phyloP scores from a whole-genome alignment of 768 basidiomycete species.

The Coprinellus aureogranulatus region DNA sequence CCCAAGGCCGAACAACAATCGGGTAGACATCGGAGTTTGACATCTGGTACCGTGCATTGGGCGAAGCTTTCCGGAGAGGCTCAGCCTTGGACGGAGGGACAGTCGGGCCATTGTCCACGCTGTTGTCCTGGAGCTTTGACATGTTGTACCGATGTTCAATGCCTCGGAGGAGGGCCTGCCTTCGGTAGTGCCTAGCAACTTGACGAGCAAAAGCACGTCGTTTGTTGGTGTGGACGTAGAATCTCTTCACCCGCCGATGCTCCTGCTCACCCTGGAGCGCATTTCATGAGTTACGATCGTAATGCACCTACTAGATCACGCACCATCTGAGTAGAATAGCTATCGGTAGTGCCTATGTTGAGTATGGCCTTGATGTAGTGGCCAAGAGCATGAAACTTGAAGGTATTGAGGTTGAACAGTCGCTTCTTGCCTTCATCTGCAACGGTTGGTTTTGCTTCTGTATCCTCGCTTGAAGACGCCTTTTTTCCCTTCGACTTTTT shows the following conservation, averaged over 20 bases:
- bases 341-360: conserved; percentile 13
- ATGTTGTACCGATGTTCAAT: not conserved
- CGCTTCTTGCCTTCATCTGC: no score
- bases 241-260: conserved; percentile 32
- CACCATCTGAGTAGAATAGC: conserved; percentile 16
- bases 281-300: not conserved
- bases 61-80: not conserved
- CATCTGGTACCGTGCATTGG: conserved; percentile 13
- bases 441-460: no score
- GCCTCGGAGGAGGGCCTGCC: conserved; percentile 9
- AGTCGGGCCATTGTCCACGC: not conserved
- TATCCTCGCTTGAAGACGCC: no score
- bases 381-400: conserved; percentile 22
- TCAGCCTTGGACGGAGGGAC: conserved; percentile 10
- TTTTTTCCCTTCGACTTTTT: no score
- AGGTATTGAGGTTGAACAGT: conserved; percentile 13
- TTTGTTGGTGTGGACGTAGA: conserved; percentile 33
- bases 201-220: conserved; percentile 19
- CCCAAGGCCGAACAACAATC: conserved; percentile 12
- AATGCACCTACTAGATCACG: not conserved
- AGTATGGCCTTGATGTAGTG: conserved; percentile 17
- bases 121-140: not conserved
- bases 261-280: conserved; percentile 33
- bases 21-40: conserved; percentile 10
- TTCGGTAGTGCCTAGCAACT: conserved; percentile 11